Conservation (phyloP, 495 filamentous ascomycete species). For the Daldinia decipiens region DNA sequence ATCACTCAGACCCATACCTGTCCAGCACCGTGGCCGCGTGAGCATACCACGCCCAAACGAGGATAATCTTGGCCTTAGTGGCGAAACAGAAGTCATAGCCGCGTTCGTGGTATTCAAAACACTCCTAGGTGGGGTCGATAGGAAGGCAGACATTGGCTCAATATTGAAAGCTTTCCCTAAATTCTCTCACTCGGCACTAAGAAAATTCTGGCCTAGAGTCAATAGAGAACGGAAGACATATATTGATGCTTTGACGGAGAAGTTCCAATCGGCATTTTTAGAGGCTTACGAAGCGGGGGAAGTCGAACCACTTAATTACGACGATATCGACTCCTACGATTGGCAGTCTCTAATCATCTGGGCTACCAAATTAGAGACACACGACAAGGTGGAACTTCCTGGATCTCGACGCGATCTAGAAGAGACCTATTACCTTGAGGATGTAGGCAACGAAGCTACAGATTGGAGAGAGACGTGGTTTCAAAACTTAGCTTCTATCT, state of each 20-base stretch:
- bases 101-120: slow-evolving; percentile 79
- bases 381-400: slow-evolving; percentile 53
- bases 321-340: slow-evolving; percentile 76
- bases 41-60: slow-evolving; percentile 42
- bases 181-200: slow-evolving; percentile 65
- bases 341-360: slow-evolving; percentile 81
- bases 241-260: slow-evolving; percentile 74
- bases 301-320: slow-evolving; percentile 76
- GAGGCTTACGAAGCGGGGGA: slow-evolving; percentile 76
- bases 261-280: slow-evolving; percentile 80
- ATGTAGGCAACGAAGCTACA: slow-evolving; percentile 48
- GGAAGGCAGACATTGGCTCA: slow-evolving; percentile 77
- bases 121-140: slow-evolving; percentile 77
- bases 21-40: slow-evolving; percentile 51
- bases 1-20: slow-evolving; percentile 52
- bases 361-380: slow-evolving; percentile 58
- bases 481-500: slow-evolving; percentile 53
- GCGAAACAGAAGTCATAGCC: slow-evolving; percentile 64
- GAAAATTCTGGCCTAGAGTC: slow-evolving; percentile 68
- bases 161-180: slow-evolving; percentile 72
- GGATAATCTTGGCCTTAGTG: slow-evolving; percentile 51
- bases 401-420: slow-evolving; percentile 49
- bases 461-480: slow-evolving; percentile 63
- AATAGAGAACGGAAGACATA: slow-evolving; percentile 67
- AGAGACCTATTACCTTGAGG: slow-evolving; percentile 45